These are phyloP conservation scores for Penicillium paxilli DNA, from an alignment of 495 filamentous ascomycete genomes.

Conservation along the genomic window DNA sequence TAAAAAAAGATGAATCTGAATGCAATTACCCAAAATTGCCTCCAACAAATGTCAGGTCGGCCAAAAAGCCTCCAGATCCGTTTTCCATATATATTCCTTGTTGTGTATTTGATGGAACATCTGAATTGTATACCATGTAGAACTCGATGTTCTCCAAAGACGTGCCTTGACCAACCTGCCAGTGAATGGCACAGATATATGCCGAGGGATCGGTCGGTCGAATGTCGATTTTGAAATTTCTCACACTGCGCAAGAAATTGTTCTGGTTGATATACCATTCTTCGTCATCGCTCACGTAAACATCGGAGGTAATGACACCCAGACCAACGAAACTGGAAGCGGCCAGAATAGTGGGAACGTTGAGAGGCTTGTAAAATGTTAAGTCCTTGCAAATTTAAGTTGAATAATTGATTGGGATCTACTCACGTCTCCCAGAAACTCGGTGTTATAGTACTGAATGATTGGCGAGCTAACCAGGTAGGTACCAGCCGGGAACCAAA, in stretches of 20 bases:
- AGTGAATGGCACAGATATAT: constrained; percentile 26
- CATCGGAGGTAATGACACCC: constrained; percentile 50
- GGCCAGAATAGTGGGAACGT: constrained; percentile 44
- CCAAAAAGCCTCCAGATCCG: constrained; percentile 42
- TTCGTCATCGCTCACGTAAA: constrained; percentile 29
- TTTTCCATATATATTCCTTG: constrained; percentile 48
- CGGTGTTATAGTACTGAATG: constrained; percentile 65
- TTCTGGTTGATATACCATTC: constrained; percentile 10
- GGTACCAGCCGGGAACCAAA: constrained; percentile 62
- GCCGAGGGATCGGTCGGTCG: background rate
- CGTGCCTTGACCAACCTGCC: constrained; percentile 42
- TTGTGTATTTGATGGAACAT: constrained; percentile 17
- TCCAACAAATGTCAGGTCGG: constrained; percentile 46
- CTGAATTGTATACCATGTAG: constrained; percentile 32
- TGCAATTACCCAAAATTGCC: constrained; percentile 6
- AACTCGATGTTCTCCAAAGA: constrained; percentile 52
- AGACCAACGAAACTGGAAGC: constrained; percentile 43
- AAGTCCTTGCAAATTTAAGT: background rate
- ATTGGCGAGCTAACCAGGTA: constrained; percentile 61
- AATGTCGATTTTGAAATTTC: background rate
- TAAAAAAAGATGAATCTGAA: too few relatives aligned
- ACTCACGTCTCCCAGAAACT: constrained; percentile 54
- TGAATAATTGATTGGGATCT: too few relatives aligned
- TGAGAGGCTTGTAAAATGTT: constrained; percentile 19
- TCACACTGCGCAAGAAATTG: background rate